These are phyloP conservation scores for Scedosporium boydii DNA, from an alignment of 2,329 filamentous ascomycete genomes.

Conservation along the genomic window DNA sequence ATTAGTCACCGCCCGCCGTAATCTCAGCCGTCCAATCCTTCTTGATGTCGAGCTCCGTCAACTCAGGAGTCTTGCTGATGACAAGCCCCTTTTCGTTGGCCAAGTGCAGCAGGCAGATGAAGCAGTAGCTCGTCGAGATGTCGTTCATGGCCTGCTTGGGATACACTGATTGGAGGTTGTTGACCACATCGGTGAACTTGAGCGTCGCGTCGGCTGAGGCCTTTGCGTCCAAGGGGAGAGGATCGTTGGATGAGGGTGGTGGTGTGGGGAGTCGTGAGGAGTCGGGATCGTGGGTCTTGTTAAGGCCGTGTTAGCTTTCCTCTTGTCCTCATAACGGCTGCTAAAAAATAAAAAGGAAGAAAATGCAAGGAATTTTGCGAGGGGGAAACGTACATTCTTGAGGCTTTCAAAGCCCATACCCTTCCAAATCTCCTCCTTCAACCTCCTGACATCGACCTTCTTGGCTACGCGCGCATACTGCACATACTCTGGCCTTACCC, in stretches of 20 bases:
- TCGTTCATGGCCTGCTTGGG: slow-evolving; percentile 79
- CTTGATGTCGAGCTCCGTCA: slow-evolving; percentile 51
- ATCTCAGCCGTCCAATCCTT: slow-evolving; percentile 54
- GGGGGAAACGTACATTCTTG: slow-evolving; percentile 14
- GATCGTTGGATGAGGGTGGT: slow-evolving; percentile 22
- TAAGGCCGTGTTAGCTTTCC: background rate
- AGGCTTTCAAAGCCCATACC: slow-evolving; percentile 49
- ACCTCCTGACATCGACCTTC: slow-evolving; percentile 58
- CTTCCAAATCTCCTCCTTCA: slow-evolving; percentile 64
- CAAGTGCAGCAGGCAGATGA: slow-evolving; percentile 84
- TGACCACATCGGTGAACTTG: slow-evolving; percentile 89
- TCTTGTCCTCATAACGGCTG: background rate
- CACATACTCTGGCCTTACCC: slow-evolving; percentile 58
- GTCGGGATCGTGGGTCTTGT: slow-evolving; percentile 8
- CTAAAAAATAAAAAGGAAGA: background rate
- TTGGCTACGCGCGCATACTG: slow-evolving; percentile 62
- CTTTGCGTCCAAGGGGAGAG: slow-evolving; percentile 16
- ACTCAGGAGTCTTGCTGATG: slow-evolving; percentile 53
- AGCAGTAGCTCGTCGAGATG: slow-evolving; percentile 88
- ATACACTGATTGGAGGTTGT: slow-evolving; percentile 77
- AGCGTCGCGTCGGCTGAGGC: slow-evolving; percentile 43
- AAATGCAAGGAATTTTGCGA: background rate
- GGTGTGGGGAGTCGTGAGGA: slow-evolving; percentile 15
- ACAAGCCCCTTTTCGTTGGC: slow-evolving; percentile 87
- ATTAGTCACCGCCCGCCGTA: slow-evolving; percentile 28